Conservation (phyloP, 2,329 filamentous ascomycete genomes). For the Chaetoscypha palmicola region DNA sequence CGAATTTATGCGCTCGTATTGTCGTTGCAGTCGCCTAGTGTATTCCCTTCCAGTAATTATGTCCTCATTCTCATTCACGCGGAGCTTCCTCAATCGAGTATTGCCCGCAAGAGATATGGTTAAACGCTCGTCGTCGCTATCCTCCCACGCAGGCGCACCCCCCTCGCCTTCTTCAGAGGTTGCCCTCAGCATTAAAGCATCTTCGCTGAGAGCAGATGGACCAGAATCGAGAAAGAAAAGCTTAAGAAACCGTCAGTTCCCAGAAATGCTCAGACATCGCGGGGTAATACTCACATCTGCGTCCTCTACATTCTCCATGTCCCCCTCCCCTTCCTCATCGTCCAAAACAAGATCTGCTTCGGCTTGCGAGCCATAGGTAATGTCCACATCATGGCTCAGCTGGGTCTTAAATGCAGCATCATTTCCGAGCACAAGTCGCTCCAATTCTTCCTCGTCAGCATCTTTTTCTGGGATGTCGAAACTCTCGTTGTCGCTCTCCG, state of each 20-base stretch:
- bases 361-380: constrained; percentile 19
- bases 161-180: constrained; percentile 32
- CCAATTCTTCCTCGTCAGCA: constrained; percentile 75
- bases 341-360: constrained; percentile 30
- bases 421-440: constrained; percentile 83
- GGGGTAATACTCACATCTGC: constrained; percentile 42
- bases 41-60: constrained; percentile 83
- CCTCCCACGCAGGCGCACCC: constrained; percentile 68
- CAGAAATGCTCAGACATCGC: neutral
- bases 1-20: constrained; percentile 58
- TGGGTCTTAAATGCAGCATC: constrained; percentile 72
- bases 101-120: constrained; percentile 74
- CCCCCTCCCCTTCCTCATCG: constrained; percentile 41
- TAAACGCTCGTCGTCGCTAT: constrained; percentile 90
- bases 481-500: constrained; percentile 25
- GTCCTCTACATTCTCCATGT: constrained; percentile 64
- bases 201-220: constrained; percentile 22
- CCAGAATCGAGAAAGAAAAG: constrained; percentile 35
- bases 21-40: constrained; percentile 67
- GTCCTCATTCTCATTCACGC: constrained; percentile 76
- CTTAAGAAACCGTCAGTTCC: constrained; percentile 18
- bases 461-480: constrained; percentile 55
- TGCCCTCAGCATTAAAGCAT: constrained; percentile 17
- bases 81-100: constrained; percentile 72
- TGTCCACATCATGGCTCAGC: constrained; percentile 53